Conservation (phyloP, 805 yeast species). For the Ogataea pignaliae region DNA sequence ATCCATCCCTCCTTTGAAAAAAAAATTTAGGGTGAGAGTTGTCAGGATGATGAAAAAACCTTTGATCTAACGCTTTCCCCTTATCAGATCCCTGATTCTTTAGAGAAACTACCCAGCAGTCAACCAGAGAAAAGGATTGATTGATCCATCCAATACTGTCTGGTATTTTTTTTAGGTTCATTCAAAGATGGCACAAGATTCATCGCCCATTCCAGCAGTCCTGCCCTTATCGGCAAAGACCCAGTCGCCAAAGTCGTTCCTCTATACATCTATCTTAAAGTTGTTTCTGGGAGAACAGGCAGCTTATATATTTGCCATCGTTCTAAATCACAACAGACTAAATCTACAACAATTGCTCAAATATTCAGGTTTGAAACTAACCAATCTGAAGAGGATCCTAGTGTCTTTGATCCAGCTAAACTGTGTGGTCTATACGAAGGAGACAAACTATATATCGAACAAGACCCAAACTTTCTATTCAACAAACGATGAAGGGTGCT, state of each 20-base stretch:
- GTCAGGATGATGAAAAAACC: no score
- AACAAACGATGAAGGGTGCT: slow-evolving; percentile 60
- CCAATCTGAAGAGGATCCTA: slow-evolving; percentile 57
- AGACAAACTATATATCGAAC: slow-evolving; percentile 39
- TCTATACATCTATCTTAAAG: slow-evolving; percentile 50
- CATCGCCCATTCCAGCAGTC: slow-evolving; percentile 11
- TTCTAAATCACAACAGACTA: slow-evolving; percentile 66
- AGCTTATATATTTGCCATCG: slow-evolving; percentile 50
- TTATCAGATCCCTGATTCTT: no score
- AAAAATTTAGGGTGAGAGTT: no score
- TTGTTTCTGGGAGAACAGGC: slow-evolving; percentile 71
- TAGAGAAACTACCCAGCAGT: no score
- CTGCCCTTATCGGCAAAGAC: slow-evolving; percentile 39
- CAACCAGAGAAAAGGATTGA: no score
- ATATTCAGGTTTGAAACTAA: slow-evolving; percentile 41
- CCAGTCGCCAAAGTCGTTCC: slow-evolving; percentile 57
- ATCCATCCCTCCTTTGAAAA: no score
- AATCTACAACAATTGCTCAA: slow-evolving; percentile 49
- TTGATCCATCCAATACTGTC: no score
- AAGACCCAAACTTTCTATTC: slow-evolving; percentile 40
- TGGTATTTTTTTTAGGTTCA: no score
- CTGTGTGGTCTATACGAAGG: slow-evolving; percentile 53
- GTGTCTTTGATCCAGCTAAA: slow-evolving; percentile 77
- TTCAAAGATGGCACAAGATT: background rate
- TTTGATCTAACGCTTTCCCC: no score